Conservation (phyloP, 1,139 yeast species). For the Wickerhamomyces sp. region DNA sequence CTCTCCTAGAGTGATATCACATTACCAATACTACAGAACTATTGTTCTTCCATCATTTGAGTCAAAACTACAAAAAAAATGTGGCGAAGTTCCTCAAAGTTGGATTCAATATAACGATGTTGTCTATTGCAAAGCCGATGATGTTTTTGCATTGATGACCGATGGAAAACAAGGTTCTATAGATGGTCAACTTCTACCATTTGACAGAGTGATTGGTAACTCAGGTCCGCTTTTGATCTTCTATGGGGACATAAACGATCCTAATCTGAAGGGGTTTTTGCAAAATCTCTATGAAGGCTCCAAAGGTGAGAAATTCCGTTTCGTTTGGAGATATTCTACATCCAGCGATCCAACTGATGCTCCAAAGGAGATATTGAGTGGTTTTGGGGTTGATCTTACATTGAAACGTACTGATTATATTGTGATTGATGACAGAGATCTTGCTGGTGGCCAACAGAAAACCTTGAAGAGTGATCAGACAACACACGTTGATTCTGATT, state of each 20-base stretch:
- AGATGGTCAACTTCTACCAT: slow-evolving; percentile 31
- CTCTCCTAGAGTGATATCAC: slow-evolving; percentile 62
- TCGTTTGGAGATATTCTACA: slow-evolving; percentile 65
- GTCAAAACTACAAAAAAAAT: slow-evolving; percentile 17
- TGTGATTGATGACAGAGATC: slow-evolving; percentile 55
- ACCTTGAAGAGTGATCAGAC: slow-evolving; percentile 6
- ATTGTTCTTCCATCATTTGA: slow-evolving; percentile 19
- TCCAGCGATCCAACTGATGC: slow-evolving; percentile 7
- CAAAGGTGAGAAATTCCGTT: slow-evolving; percentile 57
- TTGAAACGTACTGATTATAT: slow-evolving; percentile 61
- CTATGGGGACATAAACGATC: slow-evolving; percentile 49
- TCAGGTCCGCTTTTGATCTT: slow-evolving; percentile 41
- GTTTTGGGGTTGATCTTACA: slow-evolving; percentile 64
- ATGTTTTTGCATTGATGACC: slow-evolving; percentile 63
- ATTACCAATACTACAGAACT: slow-evolving; percentile 46
- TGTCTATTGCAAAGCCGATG: slow-evolving; percentile 60
- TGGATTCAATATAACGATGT: slow-evolving; percentile 52
- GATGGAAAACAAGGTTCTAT: slow-evolving; percentile 22
- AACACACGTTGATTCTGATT: slow-evolving; percentile 4
- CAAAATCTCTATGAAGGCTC: slow-evolving; percentile 58
- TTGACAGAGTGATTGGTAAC: slow-evolving; percentile 58
- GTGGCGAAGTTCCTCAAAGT: slow-evolving; percentile 33
- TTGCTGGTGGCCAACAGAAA: slow-evolving; percentile 6
- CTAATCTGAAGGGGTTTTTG: slow-evolving; percentile 52
- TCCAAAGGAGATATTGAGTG: slow-evolving; percentile 39